A percentile compares a stretch with the other conserved stretches of the same genome.
phyloP scores from a whole-genome alignment of 306 rosid species.

The Styphnolobium japonicum region DNA sequence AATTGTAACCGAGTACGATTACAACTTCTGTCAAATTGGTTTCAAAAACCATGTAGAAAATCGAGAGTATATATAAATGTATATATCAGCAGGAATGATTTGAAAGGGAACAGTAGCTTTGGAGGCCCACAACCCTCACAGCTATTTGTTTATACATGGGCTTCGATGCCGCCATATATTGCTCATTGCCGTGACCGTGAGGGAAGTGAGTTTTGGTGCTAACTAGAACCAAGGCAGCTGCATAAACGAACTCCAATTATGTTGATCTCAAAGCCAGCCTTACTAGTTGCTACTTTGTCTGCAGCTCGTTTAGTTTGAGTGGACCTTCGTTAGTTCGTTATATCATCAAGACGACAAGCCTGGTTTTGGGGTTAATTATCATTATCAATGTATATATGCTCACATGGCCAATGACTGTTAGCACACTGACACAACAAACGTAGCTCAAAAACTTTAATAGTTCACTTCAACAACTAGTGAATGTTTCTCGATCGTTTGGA shows the following conservation, averaged over 20 bases:
- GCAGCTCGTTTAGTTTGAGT: background rate
- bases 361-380: too few species aligned
- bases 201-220: background rate
- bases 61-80: background rate
- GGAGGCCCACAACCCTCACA: background rate
- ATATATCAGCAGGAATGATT: background rate
- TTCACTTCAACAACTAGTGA: background rate
- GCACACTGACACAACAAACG: background rate
- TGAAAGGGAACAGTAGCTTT: background rate
- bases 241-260: too few species aligned
- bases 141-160: background rate
- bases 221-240: too few species aligned
- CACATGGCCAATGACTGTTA: too few species aligned
- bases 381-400: too few species aligned
- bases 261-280: too few species aligned
- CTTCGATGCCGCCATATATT: background rate
- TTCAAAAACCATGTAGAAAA: background rate
- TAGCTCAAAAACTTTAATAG: background rate
- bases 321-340: too few species aligned
- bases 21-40: background rate
- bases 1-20: conserved; percentile 9
- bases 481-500: too few species aligned
- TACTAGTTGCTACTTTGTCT: background rate
- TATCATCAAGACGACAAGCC: too few species aligned
- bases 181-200: background rate